A percentile compares a stretch with the other conserved stretches of the same genome.
Conservation (phyloP, 108 stramenopile species). For the Conticribra guillardii region DNA sequence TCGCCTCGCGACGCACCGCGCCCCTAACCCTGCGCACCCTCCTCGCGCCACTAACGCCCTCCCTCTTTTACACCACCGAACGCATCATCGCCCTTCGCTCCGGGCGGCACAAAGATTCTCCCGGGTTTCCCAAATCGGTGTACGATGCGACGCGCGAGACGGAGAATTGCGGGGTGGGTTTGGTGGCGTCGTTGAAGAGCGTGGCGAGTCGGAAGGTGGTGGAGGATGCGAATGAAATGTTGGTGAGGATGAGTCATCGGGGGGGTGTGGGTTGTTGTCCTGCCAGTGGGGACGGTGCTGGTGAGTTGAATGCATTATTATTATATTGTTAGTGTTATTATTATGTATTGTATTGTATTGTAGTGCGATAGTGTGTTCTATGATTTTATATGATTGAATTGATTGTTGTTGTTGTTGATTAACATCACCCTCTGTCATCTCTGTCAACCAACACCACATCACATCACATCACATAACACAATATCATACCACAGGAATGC, state of each 20-base stretch:
- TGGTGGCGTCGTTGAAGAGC: constrained; percentile 87
- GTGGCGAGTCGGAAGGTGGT: constrained; percentile 88
- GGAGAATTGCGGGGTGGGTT: constrained; percentile 92
- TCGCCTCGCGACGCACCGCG: no score
- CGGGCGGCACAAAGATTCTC: no score
- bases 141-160: constrained; percentile 78
- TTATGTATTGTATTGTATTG: background rate
- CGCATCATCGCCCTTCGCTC: constrained; percentile 62
- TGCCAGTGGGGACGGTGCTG: constrained; percentile 89
- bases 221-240: constrained; percentile 96
- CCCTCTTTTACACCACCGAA: constrained; percentile 69
- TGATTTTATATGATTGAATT: no score
- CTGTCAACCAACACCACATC: background rate
- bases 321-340: constrained; percentile 5
- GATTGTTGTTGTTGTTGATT: no score
- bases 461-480: background rate
- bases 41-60: constrained; percentile 44
- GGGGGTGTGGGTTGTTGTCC: constrained; percentile 95
- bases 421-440: background rate
- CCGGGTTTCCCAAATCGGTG: constrained; percentile 53
- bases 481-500: constrained; percentile 62
- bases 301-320: constrained; percentile 55
- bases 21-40: no score
- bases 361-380: background rate
- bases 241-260: constrained; percentile 96